Conservation (phyloP, 208 protist species). For the Crithidia brevicula region DNA sequence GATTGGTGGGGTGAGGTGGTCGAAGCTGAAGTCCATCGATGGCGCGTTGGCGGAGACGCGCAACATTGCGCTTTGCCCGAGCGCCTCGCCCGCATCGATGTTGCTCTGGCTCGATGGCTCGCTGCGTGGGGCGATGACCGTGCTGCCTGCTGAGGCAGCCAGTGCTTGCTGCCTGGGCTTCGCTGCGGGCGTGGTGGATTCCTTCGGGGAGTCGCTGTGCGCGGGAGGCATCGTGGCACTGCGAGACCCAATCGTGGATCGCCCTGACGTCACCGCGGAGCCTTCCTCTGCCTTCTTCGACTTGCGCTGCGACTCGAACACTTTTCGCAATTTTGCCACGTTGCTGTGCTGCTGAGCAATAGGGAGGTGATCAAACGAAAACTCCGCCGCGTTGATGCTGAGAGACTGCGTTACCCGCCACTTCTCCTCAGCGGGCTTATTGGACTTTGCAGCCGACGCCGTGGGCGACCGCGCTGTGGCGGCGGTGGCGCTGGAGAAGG, state of each 20-base stretch:
- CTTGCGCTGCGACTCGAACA: slow-evolving; percentile 16
- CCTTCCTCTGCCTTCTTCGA: background rate
- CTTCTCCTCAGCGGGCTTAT: background rate
- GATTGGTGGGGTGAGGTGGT: background rate
- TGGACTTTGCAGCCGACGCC: background rate
- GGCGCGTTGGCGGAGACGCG: background rate
- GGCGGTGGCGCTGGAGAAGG: background rate
- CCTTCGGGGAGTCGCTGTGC: background rate
- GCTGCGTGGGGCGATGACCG: background rate
- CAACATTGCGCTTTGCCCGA: background rate
- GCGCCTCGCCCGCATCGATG: background rate
- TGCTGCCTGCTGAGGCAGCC: background rate
- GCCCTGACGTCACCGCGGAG: background rate
- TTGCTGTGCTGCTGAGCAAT: slow-evolving; percentile 11
- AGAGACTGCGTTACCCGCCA: slow-evolving; percentile 26
- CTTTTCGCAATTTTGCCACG: slow-evolving; percentile 19
- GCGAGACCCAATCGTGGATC: too few species aligned
- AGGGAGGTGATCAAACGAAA: slow-evolving; percentile 25
- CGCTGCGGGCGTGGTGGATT: background rate
- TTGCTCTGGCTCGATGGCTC: background rate
- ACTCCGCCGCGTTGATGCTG: slow-evolving; percentile 9
- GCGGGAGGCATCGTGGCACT: background rate
- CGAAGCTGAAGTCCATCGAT: slow-evolving; percentile 8
- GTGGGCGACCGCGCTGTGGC: background rate
- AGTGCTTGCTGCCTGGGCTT: background rate